Base-by-base conservation (phyloP, 116 monocot genomes). In the Cymodocea nodosa region DNA sequence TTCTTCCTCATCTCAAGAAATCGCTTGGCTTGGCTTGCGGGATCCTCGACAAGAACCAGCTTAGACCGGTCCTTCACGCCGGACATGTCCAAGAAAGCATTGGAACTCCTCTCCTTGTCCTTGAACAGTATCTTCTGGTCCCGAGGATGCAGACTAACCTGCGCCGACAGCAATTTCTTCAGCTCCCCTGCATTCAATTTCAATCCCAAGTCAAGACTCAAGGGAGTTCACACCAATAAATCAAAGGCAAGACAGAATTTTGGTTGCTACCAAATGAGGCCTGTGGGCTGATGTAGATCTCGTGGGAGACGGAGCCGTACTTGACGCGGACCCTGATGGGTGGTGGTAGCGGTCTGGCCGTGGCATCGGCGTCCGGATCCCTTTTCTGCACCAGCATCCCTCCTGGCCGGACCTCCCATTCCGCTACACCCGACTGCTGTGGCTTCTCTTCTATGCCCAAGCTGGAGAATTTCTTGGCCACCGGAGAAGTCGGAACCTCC, bases 321-420 rank as follows among this genome's bases (percentile, higher is more conserved):
- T 97, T 97, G 59, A 97, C 91, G 48, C 83, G 80, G 30, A 97
- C 82, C 58, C 88, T 85, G 56, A 97, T 80, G 55, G 80, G 77
- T 22, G 87, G 87, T 6, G 78, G 71, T 4, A 76, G 82, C 5
- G 67, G 62, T 23, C 53, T 50, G 25, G 71, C 62, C 61, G 19
- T 65, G 35, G 64, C 54, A 52, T 53, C 75, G 40, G 70, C 20
- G 20, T 79, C 82, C 11, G 76, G 75, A 64, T 71, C 66, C 57
- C 97, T 73, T 72, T 86, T 97, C 85, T 97, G 97, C 36, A 97
- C 97, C 6, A 97, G 80, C 97, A 97, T 89, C 6, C 97, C 97
- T 20, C 97, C 76, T 0, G 97, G 97, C 53, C 87, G 71, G 60
- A 93, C 86, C 75, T 93, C 93, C 85, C 71, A 48, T 71, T 73